These are phyloP conservation scores for Reticulascus tulasneorum DNA, from an alignment of 2,329 filamentous ascomycete species.

Conservation along the genomic window DNA sequence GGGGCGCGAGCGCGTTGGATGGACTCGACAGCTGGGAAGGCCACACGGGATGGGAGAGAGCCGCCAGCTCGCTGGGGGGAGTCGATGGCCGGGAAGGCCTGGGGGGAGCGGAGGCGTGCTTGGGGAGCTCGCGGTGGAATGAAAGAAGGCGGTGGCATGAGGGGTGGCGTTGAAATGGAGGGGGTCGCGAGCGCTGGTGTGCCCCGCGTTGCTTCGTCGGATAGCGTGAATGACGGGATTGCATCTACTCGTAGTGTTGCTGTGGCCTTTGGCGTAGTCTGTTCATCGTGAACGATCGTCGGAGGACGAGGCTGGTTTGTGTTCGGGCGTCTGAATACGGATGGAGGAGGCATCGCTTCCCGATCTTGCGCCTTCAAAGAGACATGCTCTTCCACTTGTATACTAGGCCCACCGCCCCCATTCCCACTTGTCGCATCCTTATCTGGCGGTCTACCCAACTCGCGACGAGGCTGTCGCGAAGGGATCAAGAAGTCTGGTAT, in stretches of 20 bases:
- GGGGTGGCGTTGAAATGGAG: slow-evolving; percentile 17
- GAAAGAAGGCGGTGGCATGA: slow-evolving; percentile 16
- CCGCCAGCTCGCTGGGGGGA: slow-evolving; percentile 20
- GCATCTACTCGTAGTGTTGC: slow-evolving; percentile 20
- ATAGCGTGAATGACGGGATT: slow-evolving; percentile 46
- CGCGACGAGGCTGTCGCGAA: slow-evolving; percentile 1
- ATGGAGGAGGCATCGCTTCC: slow-evolving; percentile 32
- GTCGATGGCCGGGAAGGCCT: slow-evolving; percentile 14
- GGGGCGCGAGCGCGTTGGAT: slow-evolving; percentile 41
- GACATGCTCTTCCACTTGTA: slow-evolving; percentile 1
- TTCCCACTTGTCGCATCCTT: too few relatives aligned
- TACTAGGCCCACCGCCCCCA: too few relatives aligned
- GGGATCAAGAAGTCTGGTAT: slow-evolving; percentile 35
- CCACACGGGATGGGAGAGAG: slow-evolving; percentile 16
- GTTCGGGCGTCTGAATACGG: slow-evolving; percentile 20
- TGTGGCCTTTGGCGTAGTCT: slow-evolving; percentile 50
- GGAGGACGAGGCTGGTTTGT: slow-evolving; percentile 10
- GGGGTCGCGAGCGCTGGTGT: slow-evolving; percentile 5
- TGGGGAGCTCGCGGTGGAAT: too few relatives aligned
- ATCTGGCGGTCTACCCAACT: too few relatives aligned
- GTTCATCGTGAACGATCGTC: slow-evolving; percentile 23
- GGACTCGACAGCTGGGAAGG: slow-evolving; percentile 50
- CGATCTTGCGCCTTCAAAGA: slow-evolving; percentile 25
- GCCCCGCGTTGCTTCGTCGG: slow-evolving; percentile 18
- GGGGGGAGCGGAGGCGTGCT: too few relatives aligned